These are phyloP conservation scores for Tylopilus sp. DNA, from an alignment of 1,284 basidiomycete genomes.

Conservation along the genomic window DNA sequence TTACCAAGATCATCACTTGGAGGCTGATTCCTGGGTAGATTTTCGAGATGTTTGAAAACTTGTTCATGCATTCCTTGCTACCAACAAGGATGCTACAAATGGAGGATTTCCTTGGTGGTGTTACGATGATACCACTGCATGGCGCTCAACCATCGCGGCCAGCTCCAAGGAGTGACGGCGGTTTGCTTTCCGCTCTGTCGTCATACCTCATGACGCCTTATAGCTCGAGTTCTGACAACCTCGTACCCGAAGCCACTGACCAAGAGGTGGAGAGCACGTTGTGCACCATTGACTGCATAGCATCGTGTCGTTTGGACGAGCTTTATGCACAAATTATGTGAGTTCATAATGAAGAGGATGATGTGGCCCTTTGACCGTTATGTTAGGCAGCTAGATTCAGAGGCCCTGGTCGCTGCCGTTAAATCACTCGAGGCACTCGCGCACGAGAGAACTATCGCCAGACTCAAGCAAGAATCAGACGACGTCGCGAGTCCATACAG, in stretches of 20 bases:
- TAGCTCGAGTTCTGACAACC: conserved; percentile 60
- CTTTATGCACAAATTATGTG: conserved; percentile 90
- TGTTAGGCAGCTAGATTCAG: conserved; percentile 66
- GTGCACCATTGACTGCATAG: conserved; percentile 92
- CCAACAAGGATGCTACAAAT: conserved; percentile 88
- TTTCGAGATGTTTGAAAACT: conserved; percentile 96
- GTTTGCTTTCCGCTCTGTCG: conserved; percentile 88
- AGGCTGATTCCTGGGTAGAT: conserved; percentile 50
- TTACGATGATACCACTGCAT: conserved; percentile 83
- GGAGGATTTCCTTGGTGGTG: conserved; percentile 92
- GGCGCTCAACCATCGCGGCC: conserved; percentile 65
- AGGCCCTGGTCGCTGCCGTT: conserved; percentile 77
- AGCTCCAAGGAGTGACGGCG: conserved; percentile 73
- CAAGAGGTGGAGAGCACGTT: conserved; percentile 91
- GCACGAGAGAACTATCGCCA: conserved; percentile 77
- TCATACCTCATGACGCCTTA: conserved; percentile 98
- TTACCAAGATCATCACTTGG: not conserved
- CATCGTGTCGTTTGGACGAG: conserved; percentile 90
- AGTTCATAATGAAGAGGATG: conserved; percentile 31
- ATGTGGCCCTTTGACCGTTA: conserved; percentile 12
- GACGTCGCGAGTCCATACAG: conserved; percentile 39
- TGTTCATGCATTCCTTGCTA: conserved; percentile 90
- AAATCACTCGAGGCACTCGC: conserved; percentile 86
- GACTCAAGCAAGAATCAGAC: conserved; percentile 62
- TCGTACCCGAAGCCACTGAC: conserved; percentile 79